Percentiles rank a stretch among this genome's conserved stretches.
phyloP scores from a whole-genome alignment of 2,329 filamentous ascomycete genomes.

The Talaromyces albobiverticillius region DNA sequence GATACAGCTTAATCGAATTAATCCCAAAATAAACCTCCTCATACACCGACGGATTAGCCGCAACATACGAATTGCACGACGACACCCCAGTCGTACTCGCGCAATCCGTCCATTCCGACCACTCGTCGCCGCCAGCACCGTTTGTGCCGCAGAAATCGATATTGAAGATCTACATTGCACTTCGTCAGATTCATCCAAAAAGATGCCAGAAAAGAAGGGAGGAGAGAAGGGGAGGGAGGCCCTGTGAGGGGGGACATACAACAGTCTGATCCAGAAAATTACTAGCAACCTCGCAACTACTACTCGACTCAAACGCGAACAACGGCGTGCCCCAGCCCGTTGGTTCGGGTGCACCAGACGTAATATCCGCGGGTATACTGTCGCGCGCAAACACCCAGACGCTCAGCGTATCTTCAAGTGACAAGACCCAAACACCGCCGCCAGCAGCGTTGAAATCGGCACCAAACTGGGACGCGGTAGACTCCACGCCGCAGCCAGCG shows the following conservation, averaged over 20 bases:
- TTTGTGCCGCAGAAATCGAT: constrained; percentile 11
- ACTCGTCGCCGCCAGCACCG: constrained; percentile 11
- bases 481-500: constrained; percentile 40
- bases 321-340: constrained; percentile 45
- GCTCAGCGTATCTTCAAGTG: constrained; percentile 46
- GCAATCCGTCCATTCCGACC: constrained; percentile 12
- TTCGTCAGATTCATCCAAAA: background rate
- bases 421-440: constrained; percentile 51
- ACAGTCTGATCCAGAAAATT: constrained; percentile 43
- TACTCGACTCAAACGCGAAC: constrained; percentile 40
- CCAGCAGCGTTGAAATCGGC: constrained; percentile 51
- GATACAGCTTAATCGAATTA: constrained; percentile 15
- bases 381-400: constrained; percentile 52
- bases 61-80: constrained; percentile 13
- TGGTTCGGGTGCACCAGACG: constrained; percentile 43
- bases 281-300: constrained; percentile 39
- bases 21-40: constrained; percentile 12
- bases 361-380: constrained; percentile 46
- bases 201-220: too few species aligned
- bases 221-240: background rate
- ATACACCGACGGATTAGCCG: constrained; percentile 12
- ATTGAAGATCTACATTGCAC: constrained; percentile 13
- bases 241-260: constrained; percentile 24
- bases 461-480: constrained; percentile 47
- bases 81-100: constrained; percentile 6